Percentiles rank a stretch among this genome's conserved stretches.
phyloP scores from a whole-genome alignment of 192 early-diverging fungal genomes.

The Thamnidium elegans region DNA sequence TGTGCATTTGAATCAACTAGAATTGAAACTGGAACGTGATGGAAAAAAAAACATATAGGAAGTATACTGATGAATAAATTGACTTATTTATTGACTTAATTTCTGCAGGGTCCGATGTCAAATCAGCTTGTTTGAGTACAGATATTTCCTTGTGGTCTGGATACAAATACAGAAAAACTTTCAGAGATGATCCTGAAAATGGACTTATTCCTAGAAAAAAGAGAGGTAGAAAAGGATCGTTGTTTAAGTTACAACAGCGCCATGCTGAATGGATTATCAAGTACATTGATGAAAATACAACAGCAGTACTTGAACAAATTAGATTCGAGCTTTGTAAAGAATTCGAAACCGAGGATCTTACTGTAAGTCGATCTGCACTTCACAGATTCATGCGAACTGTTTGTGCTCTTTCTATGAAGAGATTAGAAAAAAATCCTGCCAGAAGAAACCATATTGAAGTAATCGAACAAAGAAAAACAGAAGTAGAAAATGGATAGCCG shows the following conservation, averaged over 20 bases:
- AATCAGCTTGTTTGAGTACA: too few relatives aligned
- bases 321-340: neutral
- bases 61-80: too few relatives aligned
- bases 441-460: neutral
- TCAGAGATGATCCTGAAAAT: too few relatives aligned
- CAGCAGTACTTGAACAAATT: conserved; percentile 8
- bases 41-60: too few relatives aligned
- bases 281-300: neutral
- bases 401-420: conserved; percentile 6
- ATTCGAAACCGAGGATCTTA: neutral
- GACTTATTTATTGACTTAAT: too few relatives aligned
- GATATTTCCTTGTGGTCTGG: too few relatives aligned
- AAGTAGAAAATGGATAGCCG: neutral
- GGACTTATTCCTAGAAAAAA: neutral
- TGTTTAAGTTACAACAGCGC: too few relatives aligned
- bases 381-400: conserved; percentile 5
- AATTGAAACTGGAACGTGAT: too few relatives aligned
- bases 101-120: too few relatives aligned
- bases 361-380: conserved; percentile 1
- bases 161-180: too few relatives aligned
- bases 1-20: too few relatives aligned
- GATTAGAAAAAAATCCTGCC: neutral
- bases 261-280: neutral
- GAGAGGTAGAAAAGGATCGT: neutral
- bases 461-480: neutral